These are phyloP conservation scores for Glarea lozoyensis DNA, from an alignment of 495 filamentous ascomycete genomes.

Conservation along the genomic window DNA sequence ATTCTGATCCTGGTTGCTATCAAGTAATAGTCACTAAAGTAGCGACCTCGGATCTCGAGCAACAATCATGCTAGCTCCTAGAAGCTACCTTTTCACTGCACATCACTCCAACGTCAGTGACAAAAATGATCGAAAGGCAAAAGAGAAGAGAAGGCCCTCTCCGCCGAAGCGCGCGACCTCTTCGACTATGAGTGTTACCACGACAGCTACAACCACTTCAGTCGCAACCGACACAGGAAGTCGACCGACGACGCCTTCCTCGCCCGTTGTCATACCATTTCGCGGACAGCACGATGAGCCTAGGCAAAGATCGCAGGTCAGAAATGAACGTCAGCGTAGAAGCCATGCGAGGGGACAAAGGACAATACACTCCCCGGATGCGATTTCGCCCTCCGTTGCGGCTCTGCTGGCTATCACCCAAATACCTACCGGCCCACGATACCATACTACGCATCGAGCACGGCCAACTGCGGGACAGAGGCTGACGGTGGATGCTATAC, in stretches of 20 bases:
- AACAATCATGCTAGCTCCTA: slow-evolving; percentile 8
- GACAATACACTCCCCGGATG: slow-evolving; percentile 37
- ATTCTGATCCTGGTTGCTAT: too few relatives aligned
- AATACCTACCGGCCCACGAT: slow-evolving; percentile 43
- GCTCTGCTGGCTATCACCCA: slow-evolving; percentile 50
- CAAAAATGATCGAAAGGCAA: too few relatives aligned
- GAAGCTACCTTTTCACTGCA: slow-evolving; percentile 15
- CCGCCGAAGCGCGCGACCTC: slow-evolving; percentile 3
- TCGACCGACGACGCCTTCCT: slow-evolving; percentile 15
- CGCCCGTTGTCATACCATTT: slow-evolving; percentile 20
- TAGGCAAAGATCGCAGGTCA: slow-evolving; percentile 5
- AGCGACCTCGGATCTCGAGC: too few relatives aligned
- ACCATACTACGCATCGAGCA: slow-evolving; percentile 11
- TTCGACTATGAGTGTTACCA: neutral
- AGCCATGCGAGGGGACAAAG: slow-evolving; percentile 10
- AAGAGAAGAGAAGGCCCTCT: slow-evolving; percentile 4
- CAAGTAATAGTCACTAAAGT: too few relatives aligned
- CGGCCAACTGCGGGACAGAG: slow-evolving; percentile 22
- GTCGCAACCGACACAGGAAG: neutral
- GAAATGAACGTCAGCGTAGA: slow-evolving; percentile 12
- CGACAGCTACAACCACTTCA: slow-evolving; percentile 1
- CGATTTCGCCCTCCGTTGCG: slow-evolving; percentile 48
- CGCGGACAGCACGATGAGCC: slow-evolving; percentile 8
- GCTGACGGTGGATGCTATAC: slow-evolving; percentile 41
- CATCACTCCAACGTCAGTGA: slow-evolving; percentile 4